Evolutionary conservation across 2,329 filamentous ascomycete species (phyloP), one percentile per base, ranked within the genome.

Genomic region (Aspergillus flavus): DNA sequence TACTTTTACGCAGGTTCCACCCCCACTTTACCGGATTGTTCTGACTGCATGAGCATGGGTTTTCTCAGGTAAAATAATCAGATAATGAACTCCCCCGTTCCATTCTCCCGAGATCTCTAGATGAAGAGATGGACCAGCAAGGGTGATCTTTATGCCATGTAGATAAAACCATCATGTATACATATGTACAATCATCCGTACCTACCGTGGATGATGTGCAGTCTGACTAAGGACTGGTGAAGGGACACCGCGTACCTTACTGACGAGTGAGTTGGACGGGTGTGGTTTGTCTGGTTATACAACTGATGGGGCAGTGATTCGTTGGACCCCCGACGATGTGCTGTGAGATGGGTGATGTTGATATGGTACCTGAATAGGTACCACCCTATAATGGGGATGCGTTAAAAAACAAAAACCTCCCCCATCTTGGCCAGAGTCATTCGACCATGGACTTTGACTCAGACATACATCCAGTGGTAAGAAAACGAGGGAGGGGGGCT

Each of bases 1-100:
- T 19, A 48, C 45, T 48, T 48, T 48, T 16, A 21, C 16, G 39
- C 39, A 32, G 28, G 26, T 34, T 48, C 45, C 45, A 48, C 52
- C 52, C 52, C 52, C 52, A 54, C 52, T 36, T 54, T 54, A 54
- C 52, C 52, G 10, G 52, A 54, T 54, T 54, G 52, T 54, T 36
- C 39, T 3, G n/a, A 36, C 19, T 54, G 52, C 52, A 54, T 54
- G 10, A 23, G 30, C 11, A 16, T 54, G 50, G 23, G 12, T 19
- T 28, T 26, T 48, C 45, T 48, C 45, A 48, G 45, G 45, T 48
- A 26, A 14, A 48, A 48, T 46, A 23, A 12, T 46, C 19, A 21
- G 23, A 46, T 23, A 23, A 46, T 46, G 21, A 46, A 14, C 48
- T 52, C 12, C n/a, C 48, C 1, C 39, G 16, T 41, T 41, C 39